Evolutionary conservation across 148 eudicot genomes (phyloP), one percentile per base, ranked within the genome.

Genomic region (Vaccinium macrocarpon): DNA sequence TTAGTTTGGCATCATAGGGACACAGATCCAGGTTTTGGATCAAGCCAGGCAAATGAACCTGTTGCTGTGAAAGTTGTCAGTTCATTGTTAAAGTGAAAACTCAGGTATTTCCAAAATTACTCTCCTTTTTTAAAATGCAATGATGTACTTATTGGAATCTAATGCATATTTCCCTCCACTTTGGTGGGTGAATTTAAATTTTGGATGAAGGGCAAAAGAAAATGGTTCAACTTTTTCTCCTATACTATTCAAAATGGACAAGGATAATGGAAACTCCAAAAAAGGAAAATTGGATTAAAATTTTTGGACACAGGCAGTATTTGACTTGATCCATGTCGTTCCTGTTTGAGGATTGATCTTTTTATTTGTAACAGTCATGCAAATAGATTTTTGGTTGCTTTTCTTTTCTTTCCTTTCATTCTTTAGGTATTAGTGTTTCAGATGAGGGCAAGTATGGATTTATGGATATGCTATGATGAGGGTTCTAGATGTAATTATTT

Each of bases 61-160:
- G 91, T 89, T 79, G 81, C 87, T 12, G 91, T 86, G n/a, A 89
- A 88, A 82, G 88, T 56, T 90, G 91, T 55, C 91, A 89, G 70
- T 86, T 88, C 82, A 89, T 89, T 82, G 91, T 89, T 15, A 89
- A 89, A 87, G 91, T 89, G 71, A 89, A 89, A 84, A 89, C 91
- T 32, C 86, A 89, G 91, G 91, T 87, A 87, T 9, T 61, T 62
- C 13, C 29, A n/a, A n/a, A 62, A n/a, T 64, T 64, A 23, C 71
- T 29, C 2, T 64, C 32, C 29, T n/a, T 64, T 23, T 13, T 13
- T 64, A 23, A 64, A 64, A 23, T 42, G 71, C 71, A 23, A 64
- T 64, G 9, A 10, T 64, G 71, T 64, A 23, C 2, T 23, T 23
- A 21, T 64, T 64, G 14, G 29, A 64, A 3, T 57, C 11, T 18